Base-by-base conservation (phyloP, 345 rosid species). In the Alliaria petiolata region DNA sequence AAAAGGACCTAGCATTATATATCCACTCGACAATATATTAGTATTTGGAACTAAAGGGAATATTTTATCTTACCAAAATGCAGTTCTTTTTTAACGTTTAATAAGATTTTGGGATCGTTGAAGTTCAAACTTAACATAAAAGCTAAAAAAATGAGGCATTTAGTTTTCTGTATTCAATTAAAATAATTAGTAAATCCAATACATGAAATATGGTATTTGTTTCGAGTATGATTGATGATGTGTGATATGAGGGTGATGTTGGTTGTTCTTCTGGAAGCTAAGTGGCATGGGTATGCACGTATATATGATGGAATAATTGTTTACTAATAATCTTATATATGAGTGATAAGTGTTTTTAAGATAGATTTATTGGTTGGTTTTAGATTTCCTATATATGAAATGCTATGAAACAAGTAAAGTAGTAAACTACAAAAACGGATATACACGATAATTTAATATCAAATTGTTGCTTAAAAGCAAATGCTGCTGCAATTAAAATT, bases 381-480 rank as follows among this genome's bases (percentile, higher is more conserved):
- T 35, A 6, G 56, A 39, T 66, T 39, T 28, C 65, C 20, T 62
- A 16, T 53, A n/a, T n/a, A 22, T 53, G 20, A 53, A n/a, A 16
- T 53, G 31, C 43, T 25, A 30, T 5, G 30, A 40, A 5, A 67
- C 40, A 28, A 20, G 6, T 31, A n/a, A n/a, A n/a, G n/a, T n/a
- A n/a, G n/a, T n/a, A 33, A 31, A 8, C 40, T 28, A 67, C 33
- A 28, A 28, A 22, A 52, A 53, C 19, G 28, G 47, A 51, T 50
- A 16, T 33, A 10, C 5, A 9, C 25, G 11, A 49, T 35, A 15
- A 58, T 38, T 59, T 55, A 16, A 56, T 56, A 56, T 16, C 62
- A 56, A 34, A 35, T 17, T 34, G 22, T 17, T 34, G 62, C 62
- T 62, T 42, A 34, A 30, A 61, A 71, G 75, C 28, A 62, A 52